phyloP scores from a whole-genome alignment of 2,329 filamentous ascomycete species.

The Colletotrichum incanum region DNA sequence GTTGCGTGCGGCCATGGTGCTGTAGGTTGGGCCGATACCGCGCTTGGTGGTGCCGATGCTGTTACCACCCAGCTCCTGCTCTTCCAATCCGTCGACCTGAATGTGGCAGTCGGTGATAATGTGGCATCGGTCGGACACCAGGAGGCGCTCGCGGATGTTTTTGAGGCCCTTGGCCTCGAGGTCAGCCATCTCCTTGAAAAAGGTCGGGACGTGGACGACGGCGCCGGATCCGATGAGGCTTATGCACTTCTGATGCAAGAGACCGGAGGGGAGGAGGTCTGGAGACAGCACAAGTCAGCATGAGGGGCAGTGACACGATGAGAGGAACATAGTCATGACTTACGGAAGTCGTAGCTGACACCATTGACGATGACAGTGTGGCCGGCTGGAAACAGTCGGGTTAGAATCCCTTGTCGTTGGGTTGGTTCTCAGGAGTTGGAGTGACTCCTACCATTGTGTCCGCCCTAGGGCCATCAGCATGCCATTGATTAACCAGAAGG shows the following conservation, averaged over 20 bases:
- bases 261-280: conserved; percentile 76
- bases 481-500: conserved; percentile 40
- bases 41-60: conserved; percentile 56
- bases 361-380: conserved; percentile 43
- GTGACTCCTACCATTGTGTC: conserved; percentile 49
- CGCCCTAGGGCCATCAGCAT: conserved; percentile 48
- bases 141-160: conserved; percentile 65
- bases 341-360: conserved; percentile 45
- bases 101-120: conserved; percentile 77
- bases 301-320: conserved; percentile 20
- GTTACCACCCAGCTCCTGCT: conserved; percentile 62
- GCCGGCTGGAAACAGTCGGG: conserved; percentile 37
- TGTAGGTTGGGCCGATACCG: conserved; percentile 58
- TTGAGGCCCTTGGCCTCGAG: conserved; percentile 57
- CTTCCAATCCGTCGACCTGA: conserved; percentile 79
- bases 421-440: conserved; percentile 40
- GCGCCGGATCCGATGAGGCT: conserved; percentile 82
- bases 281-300: conserved; percentile 57
- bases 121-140: conserved; percentile 75
- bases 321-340: conserved; percentile 23
- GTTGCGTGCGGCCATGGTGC: conserved; percentile 72
- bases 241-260: conserved; percentile 78
- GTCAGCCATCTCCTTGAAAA: conserved; percentile 59
- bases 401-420: conserved; percentile 33
- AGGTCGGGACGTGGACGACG: conserved; percentile 73